Evolutionary conservation across 129 eudicot genomes (phyloP).

Genomic region (Flaveria trinervia): DNA sequence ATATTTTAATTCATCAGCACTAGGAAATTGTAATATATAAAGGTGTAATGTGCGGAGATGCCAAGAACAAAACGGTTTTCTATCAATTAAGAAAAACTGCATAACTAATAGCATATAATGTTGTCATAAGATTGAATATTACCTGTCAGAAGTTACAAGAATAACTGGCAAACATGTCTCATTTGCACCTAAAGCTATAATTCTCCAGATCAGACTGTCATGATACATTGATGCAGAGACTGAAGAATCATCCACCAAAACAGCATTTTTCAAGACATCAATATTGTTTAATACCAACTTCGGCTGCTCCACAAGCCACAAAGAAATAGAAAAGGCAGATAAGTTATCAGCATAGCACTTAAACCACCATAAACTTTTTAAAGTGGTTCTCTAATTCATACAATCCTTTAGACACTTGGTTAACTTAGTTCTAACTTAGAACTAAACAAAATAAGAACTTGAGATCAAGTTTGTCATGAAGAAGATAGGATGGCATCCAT

Average conservation of each 20-base stretch:
- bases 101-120: not conserved
- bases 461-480: not conserved
- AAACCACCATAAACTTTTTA: not conserved
- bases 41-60: not conserved
- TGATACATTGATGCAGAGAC: conserved; percentile 79
- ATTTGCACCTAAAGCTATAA: conserved; percentile 87
- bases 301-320: conserved; percentile 52
- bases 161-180: conserved; percentile 81
- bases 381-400: conserved; percentile 14
- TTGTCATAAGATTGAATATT: conserved; percentile 21
- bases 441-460: not conserved
- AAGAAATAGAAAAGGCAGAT: conserved; percentile 9
- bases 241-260: conserved; percentile 57
- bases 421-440: conserved; percentile 9
- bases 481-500: not conserved
- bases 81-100: conserved; percentile 8
- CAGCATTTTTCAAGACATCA: conserved; percentile 73
- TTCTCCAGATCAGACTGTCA: conserved; percentile 92
- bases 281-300: conserved; percentile 91
- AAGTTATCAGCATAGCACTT: conserved; percentile 20
- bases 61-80: not conserved
- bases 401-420: conserved; percentile 4
- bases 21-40: conserved; percentile 1
- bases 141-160: conserved; percentile 91
- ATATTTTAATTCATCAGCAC: conserved; percentile 8